Base-by-base conservation (phyloP, 768 basidiomycete genomes). In the Hericium coralloides region DNA sequence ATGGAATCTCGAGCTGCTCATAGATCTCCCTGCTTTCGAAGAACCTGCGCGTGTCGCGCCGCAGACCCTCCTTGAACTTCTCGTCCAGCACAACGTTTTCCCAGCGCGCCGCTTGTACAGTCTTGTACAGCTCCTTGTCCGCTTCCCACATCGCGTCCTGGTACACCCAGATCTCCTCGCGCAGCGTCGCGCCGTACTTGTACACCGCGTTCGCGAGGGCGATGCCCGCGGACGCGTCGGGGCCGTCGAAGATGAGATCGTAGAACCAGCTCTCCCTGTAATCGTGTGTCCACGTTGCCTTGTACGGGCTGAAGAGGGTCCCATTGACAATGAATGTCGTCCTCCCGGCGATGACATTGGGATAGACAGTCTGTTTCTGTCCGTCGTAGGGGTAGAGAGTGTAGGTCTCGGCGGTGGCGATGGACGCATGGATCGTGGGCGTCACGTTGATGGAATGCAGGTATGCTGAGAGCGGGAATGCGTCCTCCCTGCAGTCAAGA, bases 41-140 rank as follows among this genome's bases (percentile, higher is more conserved):
- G 68, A 77, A 77, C 0, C 67, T 68, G 20, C 64, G 48, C 43
- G 74, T 72, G 52, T 76, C 76, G 20, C 70, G 63, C 49, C 67
- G 66, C 10, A 77, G 39, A 1, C 65, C 59, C 3, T 62, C 57
- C 58, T 74, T 73, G 65, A 76, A 70, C 7, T 59, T 52, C 7
- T 67, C 57, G 23, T 69, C 64, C 22, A 73, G 63, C 38, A 73
- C 68, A 45, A 73, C 64, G 54, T 70, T 68, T 18, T 69, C 63
- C 72, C 72, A 73, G 31, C 61, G 55, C 5, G 69, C 64, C 47
- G 60, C 59, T 45, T 67, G 66, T 10, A 74, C 60, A 26, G 66
- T 64, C 18, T 58, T 31, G 53, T 59, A 65, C 12, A 69, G 63
- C 20, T 56, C 41, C 37, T 55, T 60, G 60, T 60, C 69, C 38